Evolutionary conservation across 345 rosid genomes (phyloP).

Genomic region (Mangifera indica): DNA sequence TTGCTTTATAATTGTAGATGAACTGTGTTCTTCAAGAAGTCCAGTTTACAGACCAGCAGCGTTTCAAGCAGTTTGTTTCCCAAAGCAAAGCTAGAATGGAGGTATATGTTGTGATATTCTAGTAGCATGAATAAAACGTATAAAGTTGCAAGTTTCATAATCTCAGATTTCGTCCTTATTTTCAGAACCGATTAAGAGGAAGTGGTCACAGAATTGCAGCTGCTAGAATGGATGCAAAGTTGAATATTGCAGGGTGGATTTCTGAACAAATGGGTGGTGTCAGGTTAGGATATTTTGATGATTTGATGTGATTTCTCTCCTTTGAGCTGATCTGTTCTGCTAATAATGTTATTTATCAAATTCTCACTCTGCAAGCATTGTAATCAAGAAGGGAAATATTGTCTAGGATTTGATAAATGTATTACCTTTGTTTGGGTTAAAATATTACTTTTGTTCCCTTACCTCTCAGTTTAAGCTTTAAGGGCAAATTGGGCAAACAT

Average conservation of each 20-base stretch:
- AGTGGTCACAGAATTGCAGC: constrained; percentile 93
- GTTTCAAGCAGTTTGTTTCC: constrained; percentile 95
- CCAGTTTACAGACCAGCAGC: constrained; percentile 88
- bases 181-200: constrained; percentile 86
- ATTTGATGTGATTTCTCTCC: background rate
- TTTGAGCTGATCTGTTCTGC: constrained; percentile 6
- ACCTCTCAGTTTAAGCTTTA: too few relatives aligned
- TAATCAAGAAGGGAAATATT: background rate
- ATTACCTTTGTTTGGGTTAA: background rate
- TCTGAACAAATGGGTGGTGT: constrained; percentile 99
- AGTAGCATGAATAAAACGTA: constrained; percentile 6
- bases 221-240: constrained; percentile 90
- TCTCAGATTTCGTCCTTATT: constrained; percentile 13
- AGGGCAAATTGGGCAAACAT: background rate
- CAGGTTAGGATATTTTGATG: constrained; percentile 52
- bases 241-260: constrained; percentile 86
- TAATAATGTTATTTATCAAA: constrained; percentile 4
- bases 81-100: constrained; percentile 98
- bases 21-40: constrained; percentile 89
- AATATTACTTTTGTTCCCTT: too few relatives aligned
- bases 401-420: constrained; percentile 10
- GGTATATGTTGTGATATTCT: constrained; percentile 43
- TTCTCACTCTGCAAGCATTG: background rate
- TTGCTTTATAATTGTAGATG: constrained; percentile 42
- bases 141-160: constrained; percentile 11